Evolutionary conservation across 768 basidiomycete species (phyloP), one percentile per base, ranked within the genome.

Genomic region (Harrya chromipes): DNA sequence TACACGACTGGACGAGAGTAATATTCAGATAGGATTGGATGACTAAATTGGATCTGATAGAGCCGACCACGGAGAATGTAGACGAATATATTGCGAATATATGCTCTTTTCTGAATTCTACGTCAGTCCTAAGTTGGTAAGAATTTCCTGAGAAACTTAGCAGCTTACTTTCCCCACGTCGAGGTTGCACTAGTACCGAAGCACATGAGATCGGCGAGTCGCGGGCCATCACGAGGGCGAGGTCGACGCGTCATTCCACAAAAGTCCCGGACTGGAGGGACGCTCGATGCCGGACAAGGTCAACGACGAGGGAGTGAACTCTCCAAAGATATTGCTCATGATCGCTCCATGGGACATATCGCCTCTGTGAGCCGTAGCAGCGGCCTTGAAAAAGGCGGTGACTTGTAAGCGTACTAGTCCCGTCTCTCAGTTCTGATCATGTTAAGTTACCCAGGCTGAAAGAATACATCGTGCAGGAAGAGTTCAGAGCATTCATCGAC

Each of bases 351-450:
- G 82, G 80, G 85, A 50, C 69, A 78, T 43, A 77, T 90, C 41
- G 76, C 87, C 2, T 86, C 85, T 2, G 79, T 89, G 40, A 90
- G 87, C 61, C 76, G 88, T 35, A 87, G 85, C 57, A 84, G 87
- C 55, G 87, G 88, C 10, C 62, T 89, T 21, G 84, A 84, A 57
- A 82, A 79, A 56, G 85, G 81, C 52, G 87, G 88, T 34, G 84
- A 89, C 68, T 76, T 78, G 88, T 90, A 67, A 77, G 87, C 61
- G 11, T 23, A 34, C 6, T n/a, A 14, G 27, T 39, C 10, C 20
- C 36, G 21, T 44, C 19, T 43, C 39, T 31, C 46, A n/a, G 14
- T 10, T 31, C 38, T 41, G 20, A 26, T 13, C 60, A 56, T 53
- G 53, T 54, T 55, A 53, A 76, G 69, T 46, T 56, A 4, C 56